Percentiles rank a stretch among this genome's conserved stretches.
These are phyloP conservation scores for Trypanosoma theileri DNA, from an alignment of 208 protist genomes.

Conservation along the genomic window DNA sequence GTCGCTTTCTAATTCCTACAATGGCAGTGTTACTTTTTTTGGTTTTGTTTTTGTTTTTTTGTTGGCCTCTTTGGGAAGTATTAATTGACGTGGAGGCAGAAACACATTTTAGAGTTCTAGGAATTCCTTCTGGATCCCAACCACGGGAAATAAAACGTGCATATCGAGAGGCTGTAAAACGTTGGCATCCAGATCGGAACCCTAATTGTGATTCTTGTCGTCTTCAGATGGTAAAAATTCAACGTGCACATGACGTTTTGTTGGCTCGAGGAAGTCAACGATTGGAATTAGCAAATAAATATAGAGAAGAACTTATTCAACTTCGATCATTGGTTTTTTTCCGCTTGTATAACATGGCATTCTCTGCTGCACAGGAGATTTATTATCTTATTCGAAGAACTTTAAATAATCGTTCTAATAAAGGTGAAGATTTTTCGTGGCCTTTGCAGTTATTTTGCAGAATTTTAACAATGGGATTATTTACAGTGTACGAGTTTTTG, in stretches of 20 bases:
- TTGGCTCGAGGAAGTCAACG: slow-evolving; percentile 59
- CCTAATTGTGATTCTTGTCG: slow-evolving; percentile 72
- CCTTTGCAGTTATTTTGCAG: slow-evolving; percentile 37
- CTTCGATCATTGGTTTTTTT: slow-evolving; percentile 78
- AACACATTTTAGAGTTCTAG: slow-evolving; percentile 54
- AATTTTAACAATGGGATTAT: slow-evolving; percentile 52
- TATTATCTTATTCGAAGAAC: slow-evolving; percentile 33
- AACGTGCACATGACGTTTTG: slow-evolving; percentile 79
- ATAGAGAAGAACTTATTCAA: slow-evolving; percentile 58
- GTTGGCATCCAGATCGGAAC: slow-evolving; percentile 84
- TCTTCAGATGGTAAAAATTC: slow-evolving; percentile 55
- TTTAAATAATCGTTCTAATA: background rate
- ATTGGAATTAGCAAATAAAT: slow-evolving; percentile 58
- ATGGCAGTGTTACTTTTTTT: slow-evolving; percentile 33
- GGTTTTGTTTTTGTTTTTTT: slow-evolving; percentile 32
- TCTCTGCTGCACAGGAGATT: slow-evolving; percentile 56
- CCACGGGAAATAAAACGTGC: slow-evolving; percentile 64
- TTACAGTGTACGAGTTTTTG: slow-evolving; percentile 58
- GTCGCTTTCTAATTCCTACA: slow-evolving; percentile 30
- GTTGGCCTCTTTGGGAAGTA: slow-evolving; percentile 79
- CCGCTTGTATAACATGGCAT: slow-evolving; percentile 69
- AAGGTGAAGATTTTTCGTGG: slow-evolving; percentile 14
- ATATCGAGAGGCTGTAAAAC: slow-evolving; percentile 73
- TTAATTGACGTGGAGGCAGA: slow-evolving; percentile 77
- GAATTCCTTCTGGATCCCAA: slow-evolving; percentile 39